Conservation (phyloP, 805 yeast species). For the Sungouiella blattae region DNA sequence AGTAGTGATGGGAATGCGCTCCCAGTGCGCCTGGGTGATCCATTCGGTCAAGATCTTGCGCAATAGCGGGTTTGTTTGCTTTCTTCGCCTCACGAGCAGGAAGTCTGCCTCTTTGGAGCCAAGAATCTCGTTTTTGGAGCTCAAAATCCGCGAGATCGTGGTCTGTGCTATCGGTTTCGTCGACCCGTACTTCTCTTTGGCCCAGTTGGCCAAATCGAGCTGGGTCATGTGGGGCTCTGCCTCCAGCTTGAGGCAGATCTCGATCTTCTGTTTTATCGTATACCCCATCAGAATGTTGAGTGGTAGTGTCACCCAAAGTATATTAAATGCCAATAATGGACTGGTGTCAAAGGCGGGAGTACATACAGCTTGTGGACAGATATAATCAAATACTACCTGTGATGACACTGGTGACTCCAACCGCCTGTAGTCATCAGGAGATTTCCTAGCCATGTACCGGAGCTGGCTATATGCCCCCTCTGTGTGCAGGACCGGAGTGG, state of each 20-base stretch:
- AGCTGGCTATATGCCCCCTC: background rate
- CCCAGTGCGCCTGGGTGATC: conserved; percentile 68
- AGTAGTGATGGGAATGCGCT: conserved; percentile 59
- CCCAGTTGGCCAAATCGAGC: conserved; percentile 62
- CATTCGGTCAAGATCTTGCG: conserved; percentile 64
- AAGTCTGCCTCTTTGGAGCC: conserved; percentile 51
- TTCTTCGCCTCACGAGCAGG: conserved; percentile 49
- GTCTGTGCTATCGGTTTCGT: conserved; percentile 61
- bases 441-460: background rate
- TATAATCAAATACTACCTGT: too few relatives aligned
- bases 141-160: conserved; percentile 58
- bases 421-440: background rate
- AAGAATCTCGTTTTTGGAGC: conserved; percentile 51
- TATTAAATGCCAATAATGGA: too few relatives aligned
- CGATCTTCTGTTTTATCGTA: conserved; percentile 60
- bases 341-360: too few relatives aligned
- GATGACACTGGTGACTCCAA: too few relatives aligned
- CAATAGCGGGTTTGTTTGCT: conserved; percentile 51
- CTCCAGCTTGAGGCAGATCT: conserved; percentile 64
- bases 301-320: background rate
- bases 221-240: conserved; percentile 69
- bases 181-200: conserved; percentile 50
- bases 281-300: conserved; percentile 43
- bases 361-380: too few relatives aligned
- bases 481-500: background rate